Evolutionary conservation across 2,329 filamentous ascomycete species (phyloP), one percentile per base, ranked within the genome.

Genomic region (Pseudogymnoascus sp.): DNA sequence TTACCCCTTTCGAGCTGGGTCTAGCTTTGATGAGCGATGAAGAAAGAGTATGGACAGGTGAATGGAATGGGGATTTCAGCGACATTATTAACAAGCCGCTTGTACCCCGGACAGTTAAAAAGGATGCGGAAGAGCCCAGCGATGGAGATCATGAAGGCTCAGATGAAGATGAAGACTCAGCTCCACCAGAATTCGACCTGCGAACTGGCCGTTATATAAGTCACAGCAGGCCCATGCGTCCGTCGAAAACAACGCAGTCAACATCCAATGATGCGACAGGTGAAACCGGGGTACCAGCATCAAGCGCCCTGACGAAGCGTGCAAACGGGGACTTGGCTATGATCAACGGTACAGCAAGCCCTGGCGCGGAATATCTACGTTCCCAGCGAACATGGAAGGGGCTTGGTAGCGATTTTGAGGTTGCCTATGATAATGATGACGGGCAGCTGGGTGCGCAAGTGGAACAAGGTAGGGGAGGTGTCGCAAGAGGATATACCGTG

Each of bases 1-100:
- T 97, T 42, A 99, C 95, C n/a, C 93, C 93, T 0, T 97, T 96
- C 73, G 95, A 99, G 79, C 78, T 97, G 63, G 87, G 86, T 62
- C 78, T 96, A 56, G 90, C 91, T 3, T 76, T 99, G 65, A 81
- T 85, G 76, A 81, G 83, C 12, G 93, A 96, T 71, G 83, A 86
- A 34, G 85, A 88, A 71, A 83, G 93, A 64, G 79, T 93, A 0
- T 97, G 93, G 92, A 91, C 89, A 0, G 88, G 89, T 0, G 86
- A 89, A 69, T 97, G 95, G 95, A 89, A 88, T 78, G 91, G 88
- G 7, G 91, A 95, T 65, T 96, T 96, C 65, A 87, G 91, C 70
- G 84, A 82, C 21, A 76, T 38, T 40, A 42, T 60, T 25, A 60
- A 71, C 60, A 64, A 64, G 34, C 59, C 59, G 11, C 28, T 56